Evolutionary conservation across 2,329 filamentous ascomycete genomes (phyloP).

Genomic region (Fusarium continuum): DNA sequence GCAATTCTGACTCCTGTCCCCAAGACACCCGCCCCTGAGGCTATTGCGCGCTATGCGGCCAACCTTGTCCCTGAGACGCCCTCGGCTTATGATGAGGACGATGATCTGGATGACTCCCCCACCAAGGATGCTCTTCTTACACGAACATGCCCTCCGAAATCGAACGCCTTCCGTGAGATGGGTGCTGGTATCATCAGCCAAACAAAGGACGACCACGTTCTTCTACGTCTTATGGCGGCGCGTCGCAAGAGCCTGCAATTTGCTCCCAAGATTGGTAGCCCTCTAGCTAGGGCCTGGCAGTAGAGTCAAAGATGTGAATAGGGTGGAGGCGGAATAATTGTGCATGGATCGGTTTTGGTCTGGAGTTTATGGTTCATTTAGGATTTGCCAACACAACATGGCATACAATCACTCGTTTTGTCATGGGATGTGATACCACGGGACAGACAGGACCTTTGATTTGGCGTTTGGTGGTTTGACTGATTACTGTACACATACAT

Average conservation of each 20-base stretch:
- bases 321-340: conserved; percentile 9
- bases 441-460: conserved; percentile 35
- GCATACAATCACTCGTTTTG: conserved; percentile 38
- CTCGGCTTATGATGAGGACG: conserved; percentile 46
- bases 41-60: conserved; percentile 61
- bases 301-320: conserved; percentile 22
- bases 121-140: conserved; percentile 53
- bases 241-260: conserved; percentile 81
- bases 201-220: conserved; percentile 65
- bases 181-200: conserved; percentile 57
- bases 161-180: conserved; percentile 50
- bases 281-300: conserved; percentile 68
- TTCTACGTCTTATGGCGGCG: conserved; percentile 73
- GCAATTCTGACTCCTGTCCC: conserved; percentile 64
- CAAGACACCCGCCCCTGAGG: conserved; percentile 66
- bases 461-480: conserved; percentile 34
- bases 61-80: conserved; percentile 59
- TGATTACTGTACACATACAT: conserved; percentile 16
- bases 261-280: conserved; percentile 78
- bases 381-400: conserved; percentile 21
- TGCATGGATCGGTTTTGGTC: conserved; percentile 23
- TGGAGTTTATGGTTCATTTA: conserved; percentile 30
- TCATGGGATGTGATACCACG: conserved; percentile 36
- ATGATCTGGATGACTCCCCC: conserved; percentile 44
- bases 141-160: conserved; percentile 65